Percentiles rank a stretch among this genome's conserved stretches.
Evolutionary conservation across 768 basidiomycete species (phyloP).

Genomic region (Leccinum arenicola): DNA sequence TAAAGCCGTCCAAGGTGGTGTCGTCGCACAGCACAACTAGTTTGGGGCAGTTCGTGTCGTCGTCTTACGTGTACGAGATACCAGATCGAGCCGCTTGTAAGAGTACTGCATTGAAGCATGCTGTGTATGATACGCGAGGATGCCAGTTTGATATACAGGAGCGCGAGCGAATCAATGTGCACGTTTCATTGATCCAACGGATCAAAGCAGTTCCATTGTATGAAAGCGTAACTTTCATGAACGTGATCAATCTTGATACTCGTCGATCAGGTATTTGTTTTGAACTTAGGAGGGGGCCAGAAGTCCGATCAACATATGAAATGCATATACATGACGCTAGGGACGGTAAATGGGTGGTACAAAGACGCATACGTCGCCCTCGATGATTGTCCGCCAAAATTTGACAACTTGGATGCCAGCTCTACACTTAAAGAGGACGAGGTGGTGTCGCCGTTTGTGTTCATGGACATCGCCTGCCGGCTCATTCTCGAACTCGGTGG

Average conservation of each 20-base stretch:
- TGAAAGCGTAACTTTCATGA: too few relatives aligned
- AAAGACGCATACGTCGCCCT: conserved; percentile 4
- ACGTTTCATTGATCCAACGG: too few relatives aligned
- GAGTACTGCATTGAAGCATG: background rate
- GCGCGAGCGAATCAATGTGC: too few relatives aligned
- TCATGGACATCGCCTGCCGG: conserved; percentile 93
- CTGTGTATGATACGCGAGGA: background rate
- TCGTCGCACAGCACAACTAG: background rate
- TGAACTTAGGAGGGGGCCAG: too few relatives aligned
- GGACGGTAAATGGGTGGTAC: too few relatives aligned
- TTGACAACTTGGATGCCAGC: conserved; percentile 23
- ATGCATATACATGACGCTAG: background rate
- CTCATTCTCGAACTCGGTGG: conserved; percentile 93
- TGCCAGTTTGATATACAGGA: background rate
- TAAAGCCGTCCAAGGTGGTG: background rate
- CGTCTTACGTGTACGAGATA: too few relatives aligned
- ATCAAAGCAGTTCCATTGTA: too few relatives aligned
- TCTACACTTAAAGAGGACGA: conserved; percentile 45
- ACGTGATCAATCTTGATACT: too few relatives aligned
- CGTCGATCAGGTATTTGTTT: too few relatives aligned
- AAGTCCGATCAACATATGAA: background rate
- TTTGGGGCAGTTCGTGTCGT: too few relatives aligned
- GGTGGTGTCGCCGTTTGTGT: conserved; percentile 87
- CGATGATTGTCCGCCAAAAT: conserved; percentile 14
- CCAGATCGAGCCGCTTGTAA: background rate